These are phyloP conservation scores for Cryptococcus sp. DNA, from an alignment of 1,284 basidiomycete species.

Conservation along the genomic window DNA sequence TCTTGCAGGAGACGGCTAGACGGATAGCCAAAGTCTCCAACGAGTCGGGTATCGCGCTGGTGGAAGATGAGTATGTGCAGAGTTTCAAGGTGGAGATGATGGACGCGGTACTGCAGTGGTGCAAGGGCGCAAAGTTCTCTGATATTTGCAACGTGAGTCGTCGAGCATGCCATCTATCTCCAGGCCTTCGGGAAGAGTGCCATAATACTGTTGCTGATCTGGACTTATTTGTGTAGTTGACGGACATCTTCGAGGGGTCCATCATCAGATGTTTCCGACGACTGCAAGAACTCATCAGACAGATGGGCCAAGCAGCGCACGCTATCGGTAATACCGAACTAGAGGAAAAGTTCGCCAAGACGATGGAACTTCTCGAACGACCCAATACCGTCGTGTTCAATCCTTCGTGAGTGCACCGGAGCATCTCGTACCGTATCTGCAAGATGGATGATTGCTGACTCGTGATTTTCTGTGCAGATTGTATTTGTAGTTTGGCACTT, in stretches of 20 bases:
- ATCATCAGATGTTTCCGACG: slow-evolving; percentile 92
- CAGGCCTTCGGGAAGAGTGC: not conserved
- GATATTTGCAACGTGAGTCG: slow-evolving; percentile 87
- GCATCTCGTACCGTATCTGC: not conserved
- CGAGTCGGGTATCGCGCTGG: slow-evolving; percentile 83
- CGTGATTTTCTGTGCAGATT: slow-evolving; percentile 18
- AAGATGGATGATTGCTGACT: not conserved
- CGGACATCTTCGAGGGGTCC: slow-evolving; percentile 95
- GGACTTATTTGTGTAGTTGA: slow-evolving; percentile 61
- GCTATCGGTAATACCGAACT: slow-evolving; percentile 95
- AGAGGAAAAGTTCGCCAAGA: slow-evolving; percentile 85
- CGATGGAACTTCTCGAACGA: slow-evolving; percentile 84
- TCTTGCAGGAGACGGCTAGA: slow-evolving; percentile 93
- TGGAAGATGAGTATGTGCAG: slow-evolving; percentile 93
- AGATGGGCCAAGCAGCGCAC: slow-evolving; percentile 92
- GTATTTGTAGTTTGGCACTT: slow-evolving; percentile 24
- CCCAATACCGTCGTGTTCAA: slow-evolving; percentile 94
- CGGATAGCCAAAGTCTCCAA: slow-evolving; percentile 94
- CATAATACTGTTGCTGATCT: slow-evolving; percentile 2
- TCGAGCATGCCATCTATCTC: not conserved
- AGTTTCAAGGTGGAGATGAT: slow-evolving; percentile 98
- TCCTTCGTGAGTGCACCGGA: slow-evolving; percentile 60
- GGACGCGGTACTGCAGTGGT: slow-evolving; percentile 97
- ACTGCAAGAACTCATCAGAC: slow-evolving; percentile 88
- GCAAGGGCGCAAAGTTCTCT: slow-evolving; percentile 91